These are phyloP conservation scores for Mycena floridula DNA, from an alignment of 768 basidiomycete species.

Conservation along the genomic window DNA sequence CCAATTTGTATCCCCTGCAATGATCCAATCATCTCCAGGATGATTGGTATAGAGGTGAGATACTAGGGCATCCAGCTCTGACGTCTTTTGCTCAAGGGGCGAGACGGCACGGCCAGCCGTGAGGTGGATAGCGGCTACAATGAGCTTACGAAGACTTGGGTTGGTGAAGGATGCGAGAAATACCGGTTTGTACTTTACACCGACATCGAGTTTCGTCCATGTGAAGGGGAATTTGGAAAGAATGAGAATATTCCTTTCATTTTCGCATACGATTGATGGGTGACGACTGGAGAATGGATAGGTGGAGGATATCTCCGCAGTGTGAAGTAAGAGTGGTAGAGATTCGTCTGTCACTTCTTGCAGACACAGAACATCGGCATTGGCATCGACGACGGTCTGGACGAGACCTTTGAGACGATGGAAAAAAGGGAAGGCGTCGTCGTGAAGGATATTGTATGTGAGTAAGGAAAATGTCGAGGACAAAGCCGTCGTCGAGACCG, in stretches of 20 bases:
- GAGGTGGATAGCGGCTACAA: constrained; percentile 13
- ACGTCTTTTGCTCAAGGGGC: constrained; percentile 7
- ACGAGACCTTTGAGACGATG: constrained; percentile 5
- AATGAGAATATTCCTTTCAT: constrained; percentile 13
- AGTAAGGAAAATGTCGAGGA: constrained; percentile 6
- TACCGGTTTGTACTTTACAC: constrained; percentile 12
- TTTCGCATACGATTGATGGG: constrained; percentile 7
- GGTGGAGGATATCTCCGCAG: background rate
- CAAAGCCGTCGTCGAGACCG: background rate
- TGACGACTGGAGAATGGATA: constrained; percentile 9
- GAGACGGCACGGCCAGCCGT: constrained; percentile 9
- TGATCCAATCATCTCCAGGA: constrained; percentile 9
- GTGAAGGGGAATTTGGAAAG: constrained; percentile 9
- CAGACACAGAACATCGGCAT: constrained; percentile 12
- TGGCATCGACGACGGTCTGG: constrained; percentile 5
- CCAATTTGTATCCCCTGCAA: constrained; percentile 14
- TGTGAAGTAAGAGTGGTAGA: constrained; percentile 3
- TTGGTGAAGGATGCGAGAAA: constrained; percentile 4
- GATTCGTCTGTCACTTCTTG: constrained; percentile 16
- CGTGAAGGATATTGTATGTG: constrained; percentile 16
- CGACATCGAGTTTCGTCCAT: constrained; percentile 8
- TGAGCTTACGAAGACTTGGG: background rate
- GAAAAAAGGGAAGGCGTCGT: constrained; percentile 6
- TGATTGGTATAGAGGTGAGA: constrained; percentile 3
- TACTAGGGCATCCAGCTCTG: constrained; percentile 9